These are phyloP conservation scores for Zanthoxylum bungeanum DNA, from an alignment of 345 rosid genomes.

Conservation along the genomic window DNA sequence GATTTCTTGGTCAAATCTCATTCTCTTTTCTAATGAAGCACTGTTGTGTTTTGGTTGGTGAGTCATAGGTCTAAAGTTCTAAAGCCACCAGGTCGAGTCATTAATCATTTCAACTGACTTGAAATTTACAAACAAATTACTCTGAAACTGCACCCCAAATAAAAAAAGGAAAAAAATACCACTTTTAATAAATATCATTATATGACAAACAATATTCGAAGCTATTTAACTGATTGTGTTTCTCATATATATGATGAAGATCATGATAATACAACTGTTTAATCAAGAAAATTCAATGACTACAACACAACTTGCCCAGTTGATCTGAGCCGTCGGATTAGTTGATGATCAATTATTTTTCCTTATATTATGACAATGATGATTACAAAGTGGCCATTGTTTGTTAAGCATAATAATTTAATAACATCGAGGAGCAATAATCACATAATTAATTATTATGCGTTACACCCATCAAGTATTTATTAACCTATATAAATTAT, in stretches of 20 bases:
- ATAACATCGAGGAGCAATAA: conserved; percentile 7
- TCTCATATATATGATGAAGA: conserved; percentile 12
- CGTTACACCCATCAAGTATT: neutral
- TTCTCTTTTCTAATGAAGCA: conserved; percentile 26
- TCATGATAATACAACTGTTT: neutral
- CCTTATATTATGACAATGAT: conserved; percentile 8
- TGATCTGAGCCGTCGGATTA: conserved; percentile 20
- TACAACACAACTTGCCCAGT: neutral
- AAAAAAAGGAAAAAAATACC: neutral
- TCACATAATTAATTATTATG: conserved; percentile 1
- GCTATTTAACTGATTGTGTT: conserved; percentile 22
- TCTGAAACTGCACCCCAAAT: conserved; percentile 12
- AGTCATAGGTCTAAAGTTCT: conserved; percentile 21
- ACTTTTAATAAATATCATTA: conserved; percentile 1
- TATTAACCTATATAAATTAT: too few species aligned
- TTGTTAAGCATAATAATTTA: conserved; percentile 30
- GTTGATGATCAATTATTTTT: neutral
- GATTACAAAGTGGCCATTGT: conserved; percentile 13
- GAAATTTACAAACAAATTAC: neutral
- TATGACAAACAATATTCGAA: conserved; percentile 18
- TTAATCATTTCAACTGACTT: neutral
- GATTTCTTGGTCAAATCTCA: conserved; percentile 36
- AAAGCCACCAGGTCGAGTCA: neutral
- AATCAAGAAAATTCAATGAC: neutral
- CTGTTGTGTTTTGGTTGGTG: conserved; percentile 13